Evolutionary conservation across 1,284 basidiomycete species (phyloP), one percentile per base, ranked within the genome.

Genomic region (Heterobasidion parviporum): DNA sequence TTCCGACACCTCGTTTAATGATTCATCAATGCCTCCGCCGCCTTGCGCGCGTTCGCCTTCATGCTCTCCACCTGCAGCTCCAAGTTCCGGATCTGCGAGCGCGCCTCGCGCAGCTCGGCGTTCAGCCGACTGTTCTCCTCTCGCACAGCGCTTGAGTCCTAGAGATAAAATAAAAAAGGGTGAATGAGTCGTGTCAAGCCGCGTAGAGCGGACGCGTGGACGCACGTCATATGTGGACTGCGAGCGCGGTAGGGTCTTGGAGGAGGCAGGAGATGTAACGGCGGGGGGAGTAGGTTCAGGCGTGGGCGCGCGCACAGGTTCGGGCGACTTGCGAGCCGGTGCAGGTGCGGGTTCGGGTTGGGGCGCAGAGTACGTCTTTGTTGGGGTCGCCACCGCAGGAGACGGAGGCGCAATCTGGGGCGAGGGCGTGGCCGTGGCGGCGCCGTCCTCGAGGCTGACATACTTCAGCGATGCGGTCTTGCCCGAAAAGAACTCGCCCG

Each of bases 401-500:
- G 55, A 64, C 57, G 51, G 66, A 44, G 47, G 65, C 49, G 67
- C 10, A 15, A 18, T 55, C 52, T 69, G 56, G 18, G 76, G 67
- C 20, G 68, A 63, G 7, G 76, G 59, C 4, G 74, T 70, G 6
- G 74, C 57, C 50, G 75, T 72, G 53, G 76, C 70, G 3, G 74
- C 65, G 8, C 85, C 85, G 56, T 77, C 78, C 50, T 83, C 82
- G 44, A 90, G 78, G 64, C 74, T 81, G 56, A 88, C 77, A 18
- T 87, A 75, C 61, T 94, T 94, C 18, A 85, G 80, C 14, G 83
- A 71, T 2, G 83, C 81, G 3, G 76, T 78, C 73, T 94, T 94
- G 52, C 94, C 94, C 4, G 76, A 72, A 71, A 98, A 94, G 75
- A 92, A 98, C 63, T 98, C 94, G 54, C 79, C 75, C 1, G 93